Base-by-base conservation (phyloP, 495 filamentous ascomycete genomes). In the Podospora australis region DNA sequence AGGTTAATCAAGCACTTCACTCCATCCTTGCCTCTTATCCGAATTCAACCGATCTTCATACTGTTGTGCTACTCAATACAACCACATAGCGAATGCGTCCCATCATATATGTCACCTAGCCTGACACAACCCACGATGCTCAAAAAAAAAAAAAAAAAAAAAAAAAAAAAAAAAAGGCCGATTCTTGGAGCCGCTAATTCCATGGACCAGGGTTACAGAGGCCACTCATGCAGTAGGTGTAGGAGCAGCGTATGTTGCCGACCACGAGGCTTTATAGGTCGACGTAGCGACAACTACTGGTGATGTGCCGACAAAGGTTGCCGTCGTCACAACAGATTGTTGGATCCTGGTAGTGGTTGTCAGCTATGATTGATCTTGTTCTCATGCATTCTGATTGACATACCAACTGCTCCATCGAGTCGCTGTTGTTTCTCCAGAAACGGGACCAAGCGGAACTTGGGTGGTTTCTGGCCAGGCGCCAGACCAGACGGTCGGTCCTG, bases 381-480 rank as follows among this genome's bases (percentile, higher is more conserved):
- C 13, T 30, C 26, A 6, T 30, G 26, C 6, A 30, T n/a, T n/a
- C 6, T 30, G 26, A 3, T 24, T 19, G 16, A 9, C 38, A 8
- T 23, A 40, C 64, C 64, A 67, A 20, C 62, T 61, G 41, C 56
- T 54, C 64, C 64, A 67, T 4, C 45, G 57, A 24, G 57, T 54
- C 10, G 44, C 57, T 8, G 50, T 63, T 1, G 17, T 53, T 8
- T 39, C 44, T 8, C 58, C 61, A 8, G 52, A 49, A 24, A 61
- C 50, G 8, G 57, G 49, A 2, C 64, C 64, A 1, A 67, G 30
- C 2, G 45, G 40, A 7, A 64, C 61, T 8, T 45, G 25, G 6
- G 59, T 61, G 2, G 61, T 67, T n/a, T 64, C 61, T 2, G 57
- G 43, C 64, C 61, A 67, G 1, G 64, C 61, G 2, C 64, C 61